phyloP scores from a whole-genome alignment of 1,284 basidiomycete genomes.

The Xerocomus cyaneibrunnescens region DNA sequence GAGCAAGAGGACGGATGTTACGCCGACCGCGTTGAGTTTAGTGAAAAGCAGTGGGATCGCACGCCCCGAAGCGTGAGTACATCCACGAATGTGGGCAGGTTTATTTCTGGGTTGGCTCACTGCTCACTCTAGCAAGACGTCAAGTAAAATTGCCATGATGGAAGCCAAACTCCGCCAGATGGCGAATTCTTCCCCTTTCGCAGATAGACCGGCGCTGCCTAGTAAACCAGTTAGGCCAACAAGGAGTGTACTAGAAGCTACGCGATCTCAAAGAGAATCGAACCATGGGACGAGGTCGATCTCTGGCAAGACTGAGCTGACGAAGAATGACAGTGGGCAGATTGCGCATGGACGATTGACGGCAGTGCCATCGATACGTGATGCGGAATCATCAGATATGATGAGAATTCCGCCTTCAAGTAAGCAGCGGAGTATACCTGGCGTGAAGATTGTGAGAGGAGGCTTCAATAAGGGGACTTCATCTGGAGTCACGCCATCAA shows the following conservation, averaged over 20 bases:
- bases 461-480: conserved; percentile 12
- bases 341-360: neutral
- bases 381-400: conserved; percentile 18
- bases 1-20: conserved; percentile 33
- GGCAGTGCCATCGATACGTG: conserved; percentile 2
- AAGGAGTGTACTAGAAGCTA: neutral
- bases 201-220: conserved; percentile 25
- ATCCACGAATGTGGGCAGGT: neutral
- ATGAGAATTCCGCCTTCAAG: conserved; percentile 11
- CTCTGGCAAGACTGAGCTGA: neutral
- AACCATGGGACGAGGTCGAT: neutral
- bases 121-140: conserved; percentile 52
- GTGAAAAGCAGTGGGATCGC: conserved; percentile 70
- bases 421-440: conserved; percentile 34
- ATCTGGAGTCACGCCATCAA: conserved; percentile 7
- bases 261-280: conserved; percentile 1
- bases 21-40: conserved; percentile 86
- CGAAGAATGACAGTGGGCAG: conserved; percentile 2
- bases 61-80: conserved; percentile 61
- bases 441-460: conserved; percentile 35
- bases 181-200: conserved; percentile 41
- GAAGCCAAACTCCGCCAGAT: conserved; percentile 91
- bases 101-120: conserved; percentile 14
- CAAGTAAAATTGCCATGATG: conserved; percentile 90
- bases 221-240: conserved; percentile 20